Percentiles rank a stretch among this genome's conserved stretches.
phyloP scores from a whole-genome alignment of 495 filamentous ascomycete species.

The Neurospora sp. region DNA sequence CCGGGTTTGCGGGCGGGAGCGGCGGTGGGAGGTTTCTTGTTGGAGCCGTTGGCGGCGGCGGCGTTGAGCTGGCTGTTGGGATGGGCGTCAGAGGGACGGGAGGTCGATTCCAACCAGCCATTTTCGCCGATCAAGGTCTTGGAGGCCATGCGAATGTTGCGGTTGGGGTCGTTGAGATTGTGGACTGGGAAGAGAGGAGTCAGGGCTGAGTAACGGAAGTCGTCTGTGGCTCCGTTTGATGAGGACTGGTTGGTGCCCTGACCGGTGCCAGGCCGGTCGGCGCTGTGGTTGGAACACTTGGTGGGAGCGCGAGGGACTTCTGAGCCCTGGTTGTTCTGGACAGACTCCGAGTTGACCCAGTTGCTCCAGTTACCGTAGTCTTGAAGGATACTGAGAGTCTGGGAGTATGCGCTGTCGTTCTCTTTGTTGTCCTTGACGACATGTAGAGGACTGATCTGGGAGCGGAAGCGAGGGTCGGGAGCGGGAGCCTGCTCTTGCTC shows the following conservation, averaged over 20 bases:
- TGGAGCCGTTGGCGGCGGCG: neutral
- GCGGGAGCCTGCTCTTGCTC: conserved; percentile 1
- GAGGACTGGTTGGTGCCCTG: neutral
- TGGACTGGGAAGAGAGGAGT: conserved; percentile 3
- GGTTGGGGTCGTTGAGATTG: neutral
- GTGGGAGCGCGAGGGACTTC: neutral
- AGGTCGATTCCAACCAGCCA: conserved; percentile 39
- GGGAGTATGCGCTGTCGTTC: neutral
- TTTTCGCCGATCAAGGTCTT: conserved; percentile 37
- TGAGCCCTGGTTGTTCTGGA: neutral
- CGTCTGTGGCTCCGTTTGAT: neutral
- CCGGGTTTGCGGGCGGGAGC: conserved; percentile 14
- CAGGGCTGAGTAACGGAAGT: conserved; percentile 11
- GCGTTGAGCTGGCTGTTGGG: neutral
- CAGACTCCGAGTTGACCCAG: neutral
- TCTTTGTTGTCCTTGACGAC: conserved; percentile 8
- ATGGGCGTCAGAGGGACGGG: conserved; percentile 3
- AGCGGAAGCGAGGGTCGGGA: neutral
- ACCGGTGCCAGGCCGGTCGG: neutral
- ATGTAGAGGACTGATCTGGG: conserved; percentile 16
- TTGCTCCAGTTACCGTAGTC: conserved; percentile 12
- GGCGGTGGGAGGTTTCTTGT: conserved; percentile 3
- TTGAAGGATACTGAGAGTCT: conserved; percentile 13
- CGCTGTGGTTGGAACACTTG: neutral
- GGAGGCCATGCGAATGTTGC: conserved; percentile 6